phyloP scores from a whole-genome alignment of 2,329 filamentous ascomycete genomes.

The Nectriaceae sp. region DNA sequence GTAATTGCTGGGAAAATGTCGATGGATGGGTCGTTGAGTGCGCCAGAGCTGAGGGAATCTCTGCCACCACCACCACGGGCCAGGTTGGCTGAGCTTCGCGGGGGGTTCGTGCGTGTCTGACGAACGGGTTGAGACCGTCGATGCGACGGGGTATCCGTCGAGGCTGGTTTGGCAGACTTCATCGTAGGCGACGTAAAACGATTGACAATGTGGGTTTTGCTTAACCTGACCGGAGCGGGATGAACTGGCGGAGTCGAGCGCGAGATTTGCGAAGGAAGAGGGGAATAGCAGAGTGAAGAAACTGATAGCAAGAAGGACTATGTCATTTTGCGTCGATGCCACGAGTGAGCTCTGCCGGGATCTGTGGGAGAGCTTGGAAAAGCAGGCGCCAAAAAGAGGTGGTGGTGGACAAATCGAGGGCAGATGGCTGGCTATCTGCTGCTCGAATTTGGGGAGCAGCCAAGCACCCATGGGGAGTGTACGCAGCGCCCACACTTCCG shows the following conservation, averaged over 20 bases:
- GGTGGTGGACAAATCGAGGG: slow-evolving; percentile 13
- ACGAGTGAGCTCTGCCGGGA: slow-evolving; percentile 15
- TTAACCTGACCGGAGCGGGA: slow-evolving; percentile 24
- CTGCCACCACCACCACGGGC: slow-evolving; percentile 45
- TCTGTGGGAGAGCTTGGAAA: slow-evolving; percentile 15
- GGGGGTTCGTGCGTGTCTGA: slow-evolving; percentile 66
- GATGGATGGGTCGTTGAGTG: slow-evolving; percentile 58
- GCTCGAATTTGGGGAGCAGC: slow-evolving; percentile 28
- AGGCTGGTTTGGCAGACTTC: slow-evolving; percentile 56
- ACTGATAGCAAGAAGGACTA: slow-evolving; percentile 21
- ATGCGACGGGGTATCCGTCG: slow-evolving; percentile 47
- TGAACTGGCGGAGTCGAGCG: slow-evolving; percentile 21
- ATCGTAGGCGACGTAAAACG: slow-evolving; percentile 42
- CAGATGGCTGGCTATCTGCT: slow-evolving; percentile 20
- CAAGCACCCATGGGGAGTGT: slow-evolving; percentile 19
- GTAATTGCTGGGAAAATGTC: slow-evolving; percentile 68
- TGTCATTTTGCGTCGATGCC: slow-evolving; percentile 25
- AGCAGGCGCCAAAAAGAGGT: slow-evolving; percentile 23
- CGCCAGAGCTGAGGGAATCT: slow-evolving; percentile 47
- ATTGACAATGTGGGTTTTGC: slow-evolving; percentile 17
- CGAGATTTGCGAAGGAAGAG: slow-evolving; percentile 11
- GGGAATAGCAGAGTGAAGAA: slow-evolving; percentile 23
- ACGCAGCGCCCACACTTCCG: slow-evolving; percentile 10
- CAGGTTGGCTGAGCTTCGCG: slow-evolving; percentile 53
- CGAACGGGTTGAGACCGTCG: slow-evolving; percentile 65